Base-by-base conservation (phyloP, 2,329 filamentous ascomycete genomes). In the Paecilomyces niveus region DNA sequence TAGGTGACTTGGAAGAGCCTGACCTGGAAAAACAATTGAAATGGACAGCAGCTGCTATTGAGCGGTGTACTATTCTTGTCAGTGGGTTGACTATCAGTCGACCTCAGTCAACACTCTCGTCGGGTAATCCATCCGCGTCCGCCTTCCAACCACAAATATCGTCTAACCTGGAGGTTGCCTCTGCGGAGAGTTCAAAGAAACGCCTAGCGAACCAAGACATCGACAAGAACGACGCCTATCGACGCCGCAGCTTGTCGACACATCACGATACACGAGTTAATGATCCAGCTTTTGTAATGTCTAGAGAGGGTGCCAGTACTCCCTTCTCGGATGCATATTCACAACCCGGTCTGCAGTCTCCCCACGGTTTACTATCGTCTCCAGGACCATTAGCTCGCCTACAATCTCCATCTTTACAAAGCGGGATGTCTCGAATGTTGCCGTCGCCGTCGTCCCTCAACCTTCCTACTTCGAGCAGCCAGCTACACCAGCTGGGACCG, bases 381-480 rank as follows among this genome's bases (percentile, higher is more conserved):
- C 26, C 50, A 8, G 50, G 21, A n/a, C 50, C 26, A 13, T 29
- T 29, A 24, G 26, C 50, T 29, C 26, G 50, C 24, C 22, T 52
- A 13, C 59, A 63, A 33, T 65, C 63, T 21, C 62, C 63, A 5
- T 58, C 61, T n/a, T n/a, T n/a, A 50, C 62, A 62, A 54, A 60
- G 59, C 35, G 59, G 62, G 45, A 56, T 59, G 10, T 62, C 62
- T 52, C 61, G 62, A 18, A 62, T 65, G 22, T 58, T 68, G 15
- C 65, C 65, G 13, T 68, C 65, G 18, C 65, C 65, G 24, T 58
- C 63, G n/a, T 63, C 62, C 3, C 50, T 58, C n/a, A 61, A 63
- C 21, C 53, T 59, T n/a, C 65, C 59, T 22, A 54, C 59, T 18
- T 45, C 55, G 29, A 24, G 22, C 10, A n/a, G n/a, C 9, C 15